Percentiles rank a stretch among this genome's conserved stretches.
Evolutionary conservation across 2,329 filamentous ascomycete genomes (phyloP).

Genomic region (Colletotrichum liaoningense): DNA sequence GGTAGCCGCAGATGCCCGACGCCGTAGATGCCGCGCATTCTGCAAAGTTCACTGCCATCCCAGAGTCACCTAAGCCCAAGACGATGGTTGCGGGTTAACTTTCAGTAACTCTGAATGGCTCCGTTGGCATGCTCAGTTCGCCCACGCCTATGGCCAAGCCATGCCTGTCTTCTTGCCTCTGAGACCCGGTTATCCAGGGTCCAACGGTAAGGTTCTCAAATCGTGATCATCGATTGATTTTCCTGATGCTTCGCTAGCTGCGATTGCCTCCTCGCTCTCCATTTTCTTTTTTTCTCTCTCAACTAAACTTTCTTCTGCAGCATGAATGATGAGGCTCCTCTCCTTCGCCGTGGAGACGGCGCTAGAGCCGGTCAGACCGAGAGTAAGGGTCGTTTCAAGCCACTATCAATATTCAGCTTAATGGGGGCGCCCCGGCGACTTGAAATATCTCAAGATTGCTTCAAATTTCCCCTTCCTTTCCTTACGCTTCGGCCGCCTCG

Average conservation of each 20-base stretch:
- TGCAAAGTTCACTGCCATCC: neutral
- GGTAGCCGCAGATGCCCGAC: neutral
- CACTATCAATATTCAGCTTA: constrained; percentile 20
- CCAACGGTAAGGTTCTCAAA: constrained; percentile 14
- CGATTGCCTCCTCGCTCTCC: neutral
- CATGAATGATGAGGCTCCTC: constrained; percentile 11
- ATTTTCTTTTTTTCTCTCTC: constrained; percentile 1
- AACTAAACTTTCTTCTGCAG: constrained; percentile 1
- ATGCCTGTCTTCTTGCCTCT: neutral
- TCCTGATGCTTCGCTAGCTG: neutral
- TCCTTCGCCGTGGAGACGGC: constrained; percentile 27
- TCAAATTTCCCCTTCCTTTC: neutral
- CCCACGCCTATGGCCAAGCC: neutral
- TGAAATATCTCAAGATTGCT: constrained; percentile 30
- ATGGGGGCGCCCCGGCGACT: constrained; percentile 17
- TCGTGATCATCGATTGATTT: constrained; percentile 27
- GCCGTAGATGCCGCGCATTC: constrained; percentile 13
- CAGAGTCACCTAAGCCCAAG: neutral
- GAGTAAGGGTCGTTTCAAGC: constrained; percentile 33
- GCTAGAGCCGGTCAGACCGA: constrained; percentile 32
- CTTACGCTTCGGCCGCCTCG: neutral
- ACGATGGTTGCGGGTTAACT: constrained; percentile 5
- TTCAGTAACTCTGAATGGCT: constrained; percentile 8
- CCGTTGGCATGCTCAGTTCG: neutral
- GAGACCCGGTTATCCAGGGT: constrained; percentile 4